Base-by-base conservation (phyloP, 2,329 filamentous ascomycete species). In the Hypoxylon sp. region DNA sequence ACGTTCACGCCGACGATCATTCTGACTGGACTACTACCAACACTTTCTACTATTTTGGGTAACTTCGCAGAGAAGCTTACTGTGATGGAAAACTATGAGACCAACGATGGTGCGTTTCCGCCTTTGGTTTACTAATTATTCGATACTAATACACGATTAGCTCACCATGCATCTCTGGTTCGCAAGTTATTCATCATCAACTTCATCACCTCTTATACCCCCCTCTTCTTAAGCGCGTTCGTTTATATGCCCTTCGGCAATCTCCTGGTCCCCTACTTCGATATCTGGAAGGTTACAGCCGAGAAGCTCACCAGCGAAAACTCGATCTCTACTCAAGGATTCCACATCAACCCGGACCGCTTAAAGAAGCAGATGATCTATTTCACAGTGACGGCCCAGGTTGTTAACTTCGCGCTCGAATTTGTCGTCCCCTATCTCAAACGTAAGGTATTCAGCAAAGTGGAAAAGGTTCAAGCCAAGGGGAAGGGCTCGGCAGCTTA, bases 181-280 rank as follows among this genome's bases (percentile, higher is more conserved):
- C 88, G 91, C 56, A 99, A 99, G 79, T 89, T 96, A 27, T 98
- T 99, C 70, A 87, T 98, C 11, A 85, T 98, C 70, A 96, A 97
- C 78, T 97, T 97, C 76, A 94, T 98, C 75, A 96, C 92, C 4
- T 96, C 93, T 0, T 98, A 97, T 73, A 86, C 96, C 48, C 90
- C 92, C 1, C 88, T 96, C n/a, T 88, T 96, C 70, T 83, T 98
- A 15, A 97, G 93, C 0, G 91, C 93, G 0, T 98, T 97, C 67
- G 87, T 97, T 62, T 98, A 97, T 69, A 91, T 97, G 17, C 94
- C 94, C 0, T 98, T 98, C 68, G 94, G 91, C 11, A 86, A 87
- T 58, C 75, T 92, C 41, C 85, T 99, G 9, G 86, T 95, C 0
- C 94, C 95, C 0, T 90, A 96, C 70, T 85, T 99, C 3, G 88